Evolutionary conservation across 2,329 filamentous ascomycete genomes (phyloP).

Genomic region (Colletotrichum tabaci): DNA sequence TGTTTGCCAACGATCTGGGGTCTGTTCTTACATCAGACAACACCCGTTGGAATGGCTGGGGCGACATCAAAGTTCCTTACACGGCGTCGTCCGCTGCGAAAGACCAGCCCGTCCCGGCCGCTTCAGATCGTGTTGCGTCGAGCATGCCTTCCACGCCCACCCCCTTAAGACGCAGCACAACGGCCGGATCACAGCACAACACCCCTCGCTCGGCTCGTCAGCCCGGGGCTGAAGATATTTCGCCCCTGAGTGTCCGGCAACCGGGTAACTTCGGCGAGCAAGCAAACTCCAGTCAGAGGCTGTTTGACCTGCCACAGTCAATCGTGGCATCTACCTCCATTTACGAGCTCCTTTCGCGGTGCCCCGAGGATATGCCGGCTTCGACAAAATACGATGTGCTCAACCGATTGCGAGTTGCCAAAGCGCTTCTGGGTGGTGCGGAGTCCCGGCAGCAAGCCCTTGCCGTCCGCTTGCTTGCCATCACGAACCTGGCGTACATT

Average conservation of each 20-base stretch:
- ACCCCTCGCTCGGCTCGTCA: slow-evolving; percentile 57
- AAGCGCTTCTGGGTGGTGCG: slow-evolving; percentile 78
- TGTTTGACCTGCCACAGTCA: slow-evolving; percentile 75
- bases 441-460: slow-evolving; percentile 82
- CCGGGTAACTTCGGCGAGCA: slow-evolving; percentile 55
- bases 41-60: slow-evolving; percentile 81
- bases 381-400: slow-evolving; percentile 87
- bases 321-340: slow-evolving; percentile 67
- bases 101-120: slow-evolving; percentile 22
- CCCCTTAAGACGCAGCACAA: slow-evolving; percentile 78
- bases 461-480: slow-evolving; percentile 85
- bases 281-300: slow-evolving; percentile 63
- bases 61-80: slow-evolving; percentile 84
- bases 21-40: slow-evolving; percentile 77
- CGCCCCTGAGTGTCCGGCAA: slow-evolving; percentile 66
- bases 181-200: slow-evolving; percentile 62
- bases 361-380: slow-evolving; percentile 77
- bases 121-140: slow-evolving; percentile 46
- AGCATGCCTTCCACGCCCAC: slow-evolving; percentile 80
- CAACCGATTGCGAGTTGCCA: slow-evolving; percentile 85
- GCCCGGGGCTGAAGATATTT: slow-evolving; percentile 54
- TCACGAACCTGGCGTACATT: slow-evolving; percentile 93
- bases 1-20: slow-evolving; percentile 88
- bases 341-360: slow-evolving; percentile 69
- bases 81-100: slow-evolving; percentile 45